A percentile compares a stretch with the other conserved stretches of the same genome.
Conservation (phyloP, 2,329 filamentous ascomycete genomes). For the Trichoderma sp. region DNA sequence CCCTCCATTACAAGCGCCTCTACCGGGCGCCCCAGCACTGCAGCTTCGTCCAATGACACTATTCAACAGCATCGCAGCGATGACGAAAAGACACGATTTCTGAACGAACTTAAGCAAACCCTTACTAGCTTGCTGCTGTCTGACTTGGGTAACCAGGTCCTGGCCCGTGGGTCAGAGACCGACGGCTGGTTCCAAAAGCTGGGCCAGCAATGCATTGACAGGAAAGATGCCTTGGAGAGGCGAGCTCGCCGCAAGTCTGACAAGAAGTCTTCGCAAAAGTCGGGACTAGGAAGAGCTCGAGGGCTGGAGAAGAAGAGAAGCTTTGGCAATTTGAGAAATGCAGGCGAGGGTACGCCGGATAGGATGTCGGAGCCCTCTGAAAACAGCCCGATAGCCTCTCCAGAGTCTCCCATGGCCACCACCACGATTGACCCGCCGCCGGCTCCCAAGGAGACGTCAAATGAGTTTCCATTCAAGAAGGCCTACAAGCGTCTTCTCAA, state of each 20-base stretch:
- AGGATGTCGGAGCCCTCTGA: constrained; percentile 44
- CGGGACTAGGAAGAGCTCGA: constrained; percentile 51
- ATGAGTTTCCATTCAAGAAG: constrained; percentile 76
- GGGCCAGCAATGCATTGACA: constrained; percentile 65
- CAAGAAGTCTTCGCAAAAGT: constrained; percentile 47
- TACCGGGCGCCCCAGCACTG: constrained; percentile 62
- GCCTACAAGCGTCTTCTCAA: constrained; percentile 78
- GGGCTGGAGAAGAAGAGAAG: constrained; percentile 68
- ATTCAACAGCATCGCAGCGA: constrained; percentile 40
- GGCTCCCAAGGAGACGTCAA: constrained; percentile 33
- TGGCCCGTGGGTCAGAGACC: constrained; percentile 88
- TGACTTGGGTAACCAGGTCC: constrained; percentile 83
- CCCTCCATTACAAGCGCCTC: constrained; percentile 51
- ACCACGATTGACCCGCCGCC: constrained; percentile 26
- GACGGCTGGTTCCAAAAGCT: constrained; percentile 80
- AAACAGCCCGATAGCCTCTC: constrained; percentile 41
- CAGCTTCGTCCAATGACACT: constrained; percentile 34
- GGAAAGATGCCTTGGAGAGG: constrained; percentile 57
- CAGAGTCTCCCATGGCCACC: constrained; percentile 41
- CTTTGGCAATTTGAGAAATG: constrained; percentile 63
- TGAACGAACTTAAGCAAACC: constrained; percentile 74
- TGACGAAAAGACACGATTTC: constrained; percentile 75
- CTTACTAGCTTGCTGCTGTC: constrained; percentile 84
- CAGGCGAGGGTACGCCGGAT: constrained; percentile 45
- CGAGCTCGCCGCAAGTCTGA: constrained; percentile 45